These are phyloP conservation scores for Firmiana major DNA, from an alignment of 345 rosid genomes.

Conservation along the genomic window DNA sequence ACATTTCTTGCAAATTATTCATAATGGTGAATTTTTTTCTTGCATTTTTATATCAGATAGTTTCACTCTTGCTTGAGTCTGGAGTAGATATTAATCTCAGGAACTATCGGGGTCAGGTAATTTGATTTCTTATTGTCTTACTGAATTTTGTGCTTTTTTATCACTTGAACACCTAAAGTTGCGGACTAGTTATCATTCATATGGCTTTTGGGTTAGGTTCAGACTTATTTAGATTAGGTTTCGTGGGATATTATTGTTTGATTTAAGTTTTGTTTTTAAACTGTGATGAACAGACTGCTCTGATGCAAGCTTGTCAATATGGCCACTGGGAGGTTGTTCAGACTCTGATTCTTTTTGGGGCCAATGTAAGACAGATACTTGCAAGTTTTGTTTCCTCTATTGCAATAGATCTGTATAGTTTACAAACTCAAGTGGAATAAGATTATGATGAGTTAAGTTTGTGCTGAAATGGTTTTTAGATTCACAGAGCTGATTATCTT, in stretches of 20 bases:
- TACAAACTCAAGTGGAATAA: constrained; percentile 5
- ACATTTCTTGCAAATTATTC: neutral
- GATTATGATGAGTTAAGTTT: constrained; percentile 16
- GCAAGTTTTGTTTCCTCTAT: neutral
- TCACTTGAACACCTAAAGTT: neutral
- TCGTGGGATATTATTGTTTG: constrained; percentile 1
- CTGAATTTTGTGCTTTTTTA: neutral
- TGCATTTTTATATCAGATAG: constrained; percentile 57
- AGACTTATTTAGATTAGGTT: neutral
- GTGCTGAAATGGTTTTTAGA: constrained; percentile 36
- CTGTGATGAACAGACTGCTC: constrained; percentile 63
- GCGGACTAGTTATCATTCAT: neutral
- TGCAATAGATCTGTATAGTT: neutral
- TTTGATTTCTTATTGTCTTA: neutral
- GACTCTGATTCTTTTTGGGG: constrained; percentile 77
- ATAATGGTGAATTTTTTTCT: constrained; percentile 18
- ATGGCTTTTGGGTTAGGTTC: neutral
- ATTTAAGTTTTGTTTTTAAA: neutral
- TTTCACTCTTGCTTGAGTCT: constrained; percentile 86
- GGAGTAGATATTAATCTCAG: constrained; percentile 96
- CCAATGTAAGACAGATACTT: constrained; percentile 60
- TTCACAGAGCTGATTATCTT: constrained; percentile 86
- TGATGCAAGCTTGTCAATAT: constrained; percentile 99
- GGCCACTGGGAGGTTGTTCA: constrained; percentile 99
- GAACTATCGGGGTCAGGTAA: constrained; percentile 98